Evolutionary conservation across 176 grass and related monocot species (phyloP), one percentile per base, ranked within the genome.

Genomic region (Panicum miliaceum): DNA sequence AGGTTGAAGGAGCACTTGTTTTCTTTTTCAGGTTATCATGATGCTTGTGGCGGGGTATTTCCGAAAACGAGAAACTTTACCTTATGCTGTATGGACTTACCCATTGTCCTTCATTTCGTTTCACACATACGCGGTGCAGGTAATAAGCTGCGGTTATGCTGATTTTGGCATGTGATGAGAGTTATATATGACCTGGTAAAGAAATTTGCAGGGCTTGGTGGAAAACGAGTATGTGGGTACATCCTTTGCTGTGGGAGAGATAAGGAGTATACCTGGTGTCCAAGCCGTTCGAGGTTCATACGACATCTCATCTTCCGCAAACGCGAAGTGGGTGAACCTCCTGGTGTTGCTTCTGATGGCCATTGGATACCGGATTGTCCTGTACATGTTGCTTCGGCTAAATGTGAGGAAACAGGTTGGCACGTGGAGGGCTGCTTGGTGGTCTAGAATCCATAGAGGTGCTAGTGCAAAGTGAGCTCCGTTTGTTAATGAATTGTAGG

Each of bases 1-100:
- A 8, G 14, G 7, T 41, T 58, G 25, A 68, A 36, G 58, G 70
- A 69, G 9, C 22, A 72, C 32, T n/a, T 16, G 50, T 64, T 10
- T 78, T 32, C 5, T 51, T 23, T 47, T 76, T 37, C 79, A 95
- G 92, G 90, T 85, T 67, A 81, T 87, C 45, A 98, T 98, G 95
- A 98, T 98, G 92, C 89, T 95, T 19, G 89, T 98, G 75, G 92
- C 90, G 57, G 95, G 95, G 79, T 98, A 93, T 90, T 91, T 98
- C 71, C 90, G 89, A 79, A 84, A 93, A 16, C 75, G 75, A 58
- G 91, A 74, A 76, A 81, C 76, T 27, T 84, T 94, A 23, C 92
- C 90, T 16, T 63, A 75, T 79, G n/a, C 89, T 35, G 70, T 95
- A 14, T 98, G 95, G 95, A 87, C 58, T 40, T 98, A 93, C 80